Evolutionary conservation across 495 filamentous ascomycete species (phyloP).

Genomic region (Mytilinidion resinicola): DNA sequence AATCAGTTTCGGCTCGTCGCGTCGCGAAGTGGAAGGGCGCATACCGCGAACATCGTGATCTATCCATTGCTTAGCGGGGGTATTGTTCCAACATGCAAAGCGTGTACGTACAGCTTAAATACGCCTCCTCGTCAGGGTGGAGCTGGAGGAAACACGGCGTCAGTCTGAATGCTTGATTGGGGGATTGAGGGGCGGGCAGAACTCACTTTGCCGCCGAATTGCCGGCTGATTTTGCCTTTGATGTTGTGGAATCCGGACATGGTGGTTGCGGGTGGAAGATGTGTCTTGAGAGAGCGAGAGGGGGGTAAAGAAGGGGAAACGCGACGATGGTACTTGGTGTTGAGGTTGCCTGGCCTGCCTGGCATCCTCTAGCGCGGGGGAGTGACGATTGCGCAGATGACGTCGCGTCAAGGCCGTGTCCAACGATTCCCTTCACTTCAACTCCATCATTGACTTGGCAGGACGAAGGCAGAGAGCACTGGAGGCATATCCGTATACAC

Average conservation of each 20-base stretch:
- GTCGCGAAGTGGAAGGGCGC: slow-evolving; percentile 29
- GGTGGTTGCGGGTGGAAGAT: background rate
- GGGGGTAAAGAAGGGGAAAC: background rate
- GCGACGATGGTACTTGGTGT: background rate
- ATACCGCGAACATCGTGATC: slow-evolving; percentile 66
- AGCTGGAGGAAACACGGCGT: background rate
- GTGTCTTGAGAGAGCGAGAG: background rate
- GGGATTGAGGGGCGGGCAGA: slow-evolving; percentile 12
- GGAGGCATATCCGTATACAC: no score
- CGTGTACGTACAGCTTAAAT: slow-evolving; percentile 58
- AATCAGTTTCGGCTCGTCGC: background rate
- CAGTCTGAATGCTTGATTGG: slow-evolving; percentile 24
- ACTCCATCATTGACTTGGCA: no score
- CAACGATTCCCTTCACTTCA: no score
- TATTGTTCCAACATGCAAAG: background rate
- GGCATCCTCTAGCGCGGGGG: no score
- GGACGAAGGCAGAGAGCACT: no score
- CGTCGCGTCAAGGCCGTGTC: no score
- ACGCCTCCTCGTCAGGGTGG: slow-evolving; percentile 58
- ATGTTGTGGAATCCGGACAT: slow-evolving; percentile 40
- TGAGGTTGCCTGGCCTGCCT: no score
- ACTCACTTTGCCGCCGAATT: slow-evolving; percentile 40
- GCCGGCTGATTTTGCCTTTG: slow-evolving; percentile 37
- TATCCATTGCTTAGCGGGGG: slow-evolving; percentile 25
- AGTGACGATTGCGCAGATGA: no score